phyloP scores from a whole-genome alignment of 352 stramenopile genomes.

The Ochromonadaceae sp. region DNA sequence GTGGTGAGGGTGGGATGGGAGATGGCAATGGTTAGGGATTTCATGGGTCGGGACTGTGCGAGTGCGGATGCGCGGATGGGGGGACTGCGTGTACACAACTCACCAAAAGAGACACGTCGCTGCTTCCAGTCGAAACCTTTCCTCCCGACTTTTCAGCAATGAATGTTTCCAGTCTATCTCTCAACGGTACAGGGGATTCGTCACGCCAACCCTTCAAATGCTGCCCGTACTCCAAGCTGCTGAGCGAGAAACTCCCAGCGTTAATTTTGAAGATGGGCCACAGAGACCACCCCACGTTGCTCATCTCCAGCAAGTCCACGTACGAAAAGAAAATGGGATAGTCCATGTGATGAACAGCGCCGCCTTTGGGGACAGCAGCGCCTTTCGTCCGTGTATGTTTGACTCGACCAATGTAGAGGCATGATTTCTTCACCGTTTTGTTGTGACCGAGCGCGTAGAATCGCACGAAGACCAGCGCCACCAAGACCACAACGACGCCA shows the following conservation, averaged over 20 bases:
- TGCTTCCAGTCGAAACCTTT: too few species aligned
- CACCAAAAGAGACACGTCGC: too few species aligned
- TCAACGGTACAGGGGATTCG: background rate
- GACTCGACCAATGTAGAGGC: conserved; percentile 28
- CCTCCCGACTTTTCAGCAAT: background rate
- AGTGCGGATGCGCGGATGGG: conserved; percentile 19
- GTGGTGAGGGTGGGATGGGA: conserved; percentile 16
- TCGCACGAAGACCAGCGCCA: too few species aligned
- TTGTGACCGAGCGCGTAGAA: too few species aligned
- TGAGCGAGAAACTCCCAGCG: background rate
- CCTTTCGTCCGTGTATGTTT: conserved; percentile 28
- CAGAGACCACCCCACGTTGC: conserved; percentile 17
- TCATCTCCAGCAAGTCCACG: conserved; percentile 29
- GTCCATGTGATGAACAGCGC: conserved; percentile 24
- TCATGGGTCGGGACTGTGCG: conserved; percentile 13
- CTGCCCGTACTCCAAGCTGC: background rate
- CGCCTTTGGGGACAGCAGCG: conserved; percentile 8
- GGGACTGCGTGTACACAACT: conserved; percentile 17
- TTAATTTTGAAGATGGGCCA: conserved; percentile 22
- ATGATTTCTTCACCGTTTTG: too few species aligned
- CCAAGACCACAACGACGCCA: too few species aligned
- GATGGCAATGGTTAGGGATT: background rate
- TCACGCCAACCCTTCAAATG: conserved; percentile 12
- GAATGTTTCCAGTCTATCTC: conserved; percentile 4
- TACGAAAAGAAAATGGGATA: conserved; percentile 36